A percentile compares a stretch with the other conserved stretches of the same genome.
Evolutionary conservation across 805 yeast genomes (phyloP).

Genomic region (Saturnispora zaruensis): DNA sequence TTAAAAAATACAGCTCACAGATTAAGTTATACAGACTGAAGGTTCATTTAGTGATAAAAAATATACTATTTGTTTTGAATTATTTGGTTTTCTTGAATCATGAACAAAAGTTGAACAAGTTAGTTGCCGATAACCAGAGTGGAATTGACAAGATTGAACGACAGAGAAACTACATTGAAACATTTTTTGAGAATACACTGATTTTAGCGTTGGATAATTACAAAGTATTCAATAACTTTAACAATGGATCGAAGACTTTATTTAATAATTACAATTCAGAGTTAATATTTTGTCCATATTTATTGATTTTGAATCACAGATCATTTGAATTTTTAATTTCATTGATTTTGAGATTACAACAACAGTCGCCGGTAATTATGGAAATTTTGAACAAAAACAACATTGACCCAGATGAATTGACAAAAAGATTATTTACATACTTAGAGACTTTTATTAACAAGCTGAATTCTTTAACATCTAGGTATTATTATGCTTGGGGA

Average conservation of each 20-base stretch:
- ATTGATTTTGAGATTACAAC: constrained; percentile 39
- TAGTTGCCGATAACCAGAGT: constrained; percentile 25
- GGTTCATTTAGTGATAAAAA: constrained; percentile 32
- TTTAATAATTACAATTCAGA: constrained; percentile 36
- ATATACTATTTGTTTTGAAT: constrained; percentile 42
- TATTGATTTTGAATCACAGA: constrained; percentile 46
- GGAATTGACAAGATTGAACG: constrained; percentile 25
- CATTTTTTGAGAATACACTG: constrained; percentile 30
- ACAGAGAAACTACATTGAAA: constrained; percentile 26
- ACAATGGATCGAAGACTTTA: constrained; percentile 21
- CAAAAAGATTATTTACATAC: constrained; percentile 28
- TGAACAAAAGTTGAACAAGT: constrained; percentile 29
- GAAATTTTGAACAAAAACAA: constrained; percentile 28
- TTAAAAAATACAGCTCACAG: constrained; percentile 17
- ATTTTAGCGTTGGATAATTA: constrained; percentile 32
- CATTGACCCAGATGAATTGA: constrained; percentile 28
- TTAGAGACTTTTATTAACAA: constrained; percentile 29
- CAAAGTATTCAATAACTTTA: constrained; percentile 28
- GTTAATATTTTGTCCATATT: constrained; percentile 39
- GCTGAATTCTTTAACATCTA: constrained; percentile 30
- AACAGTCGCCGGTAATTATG: constrained; percentile 27
- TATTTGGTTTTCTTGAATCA: constrained; percentile 36
- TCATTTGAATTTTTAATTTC: constrained; percentile 53
- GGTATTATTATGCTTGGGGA: constrained; percentile 40
- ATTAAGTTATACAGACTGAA: constrained; percentile 27